phyloP scores from a whole-genome alignment of 2,329 filamentous ascomycete species.

The Magnaporthales sp. region DNA sequence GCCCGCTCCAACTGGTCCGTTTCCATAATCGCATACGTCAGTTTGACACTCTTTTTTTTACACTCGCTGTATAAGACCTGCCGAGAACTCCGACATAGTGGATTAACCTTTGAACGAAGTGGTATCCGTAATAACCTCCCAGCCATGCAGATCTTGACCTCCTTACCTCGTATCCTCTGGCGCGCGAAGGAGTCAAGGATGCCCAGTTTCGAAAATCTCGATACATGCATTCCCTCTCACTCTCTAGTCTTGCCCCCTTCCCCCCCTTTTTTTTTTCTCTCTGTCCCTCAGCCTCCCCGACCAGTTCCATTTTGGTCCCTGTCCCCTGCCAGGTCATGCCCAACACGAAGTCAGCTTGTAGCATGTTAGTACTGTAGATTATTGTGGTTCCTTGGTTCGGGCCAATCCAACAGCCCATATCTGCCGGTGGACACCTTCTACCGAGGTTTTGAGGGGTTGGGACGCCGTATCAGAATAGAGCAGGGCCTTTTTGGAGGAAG shows the following conservation, averaged over 20 bases:
- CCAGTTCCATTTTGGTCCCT: neutral
- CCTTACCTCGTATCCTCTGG: neutral
- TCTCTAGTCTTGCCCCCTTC: neutral
- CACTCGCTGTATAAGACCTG: neutral
- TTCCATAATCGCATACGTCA: neutral
- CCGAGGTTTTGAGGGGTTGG: conserved; percentile 1
- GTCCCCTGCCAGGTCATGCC: neutral
- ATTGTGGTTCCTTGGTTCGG: neutral
- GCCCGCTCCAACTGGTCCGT: neutral
- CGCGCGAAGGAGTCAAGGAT: neutral
- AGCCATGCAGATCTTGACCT: neutral
- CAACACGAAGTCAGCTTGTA: neutral
- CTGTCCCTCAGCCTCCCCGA: neutral
- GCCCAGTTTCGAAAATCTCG: neutral
- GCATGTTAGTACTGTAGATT: neutral
- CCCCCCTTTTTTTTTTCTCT: neutral
- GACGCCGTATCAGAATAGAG: neutral
- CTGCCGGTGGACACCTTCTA: neutral
- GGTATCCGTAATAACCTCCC: neutral
- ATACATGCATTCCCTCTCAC: neutral
- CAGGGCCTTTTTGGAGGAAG: neutral
- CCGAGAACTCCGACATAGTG: neutral
- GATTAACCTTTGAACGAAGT: neutral
- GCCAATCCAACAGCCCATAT: neutral
- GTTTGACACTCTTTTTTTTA: neutral